These are phyloP conservation scores for Solanum bukasovii DNA, from an alignment of 257 asterid genomes.

Conservation along the genomic window DNA sequence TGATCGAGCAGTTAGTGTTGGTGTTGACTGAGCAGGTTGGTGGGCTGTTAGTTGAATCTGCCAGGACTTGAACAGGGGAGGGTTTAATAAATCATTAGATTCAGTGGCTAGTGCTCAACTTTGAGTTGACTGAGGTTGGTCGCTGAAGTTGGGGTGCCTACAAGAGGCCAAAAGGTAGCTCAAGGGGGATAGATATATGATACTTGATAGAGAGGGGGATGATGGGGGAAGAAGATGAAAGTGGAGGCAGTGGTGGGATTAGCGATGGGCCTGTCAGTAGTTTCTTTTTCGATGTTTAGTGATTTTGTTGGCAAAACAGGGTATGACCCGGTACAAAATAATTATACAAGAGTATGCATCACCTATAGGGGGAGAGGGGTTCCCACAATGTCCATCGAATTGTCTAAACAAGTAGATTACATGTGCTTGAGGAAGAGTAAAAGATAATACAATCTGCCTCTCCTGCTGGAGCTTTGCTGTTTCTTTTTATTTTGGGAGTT, in stretches of 20 bases:
- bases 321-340: background rate
- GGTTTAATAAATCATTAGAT: background rate
- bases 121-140: background rate
- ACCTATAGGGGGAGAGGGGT: background rate
- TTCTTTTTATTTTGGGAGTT: background rate
- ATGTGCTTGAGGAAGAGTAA: background rate
- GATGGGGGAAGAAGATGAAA: background rate
- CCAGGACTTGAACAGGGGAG: background rate
- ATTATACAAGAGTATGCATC: background rate
- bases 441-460: background rate
- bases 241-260: background rate
- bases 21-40: background rate
- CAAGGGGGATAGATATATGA: background rate
- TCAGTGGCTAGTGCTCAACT: background rate
- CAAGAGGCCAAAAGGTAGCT: background rate
- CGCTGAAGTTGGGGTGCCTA: background rate
- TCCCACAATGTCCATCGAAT: background rate
- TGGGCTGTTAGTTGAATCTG: background rate
- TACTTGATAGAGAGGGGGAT: background rate
- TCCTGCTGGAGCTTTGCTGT: background rate
- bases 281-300: background rate
- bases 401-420: background rate
- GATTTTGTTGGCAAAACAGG: background rate
- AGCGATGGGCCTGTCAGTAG: background rate
- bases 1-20: background rate